phyloP scores from a whole-genome alignment of 2,329 filamentous ascomycete species.

The Penicillium brevicompactum region DNA sequence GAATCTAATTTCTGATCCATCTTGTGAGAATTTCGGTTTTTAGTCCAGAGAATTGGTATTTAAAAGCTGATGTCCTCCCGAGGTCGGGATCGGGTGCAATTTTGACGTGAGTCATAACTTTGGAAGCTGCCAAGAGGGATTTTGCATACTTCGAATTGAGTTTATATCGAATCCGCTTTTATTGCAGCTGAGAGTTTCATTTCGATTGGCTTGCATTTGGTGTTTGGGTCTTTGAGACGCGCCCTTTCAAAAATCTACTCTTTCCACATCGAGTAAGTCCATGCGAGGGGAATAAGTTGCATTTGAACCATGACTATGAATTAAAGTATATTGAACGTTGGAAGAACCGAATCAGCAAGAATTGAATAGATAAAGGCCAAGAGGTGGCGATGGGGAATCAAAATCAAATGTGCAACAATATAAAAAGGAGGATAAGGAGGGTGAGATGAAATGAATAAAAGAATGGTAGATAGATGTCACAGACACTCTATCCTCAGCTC shows the following conservation, averaged over 20 bases:
- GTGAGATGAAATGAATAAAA: slow-evolving; percentile 1
- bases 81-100: too few relatives aligned
- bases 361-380: not conserved
- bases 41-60: too few relatives aligned
- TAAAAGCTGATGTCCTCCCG: too few relatives aligned
- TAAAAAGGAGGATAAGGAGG: slow-evolving; percentile 1
- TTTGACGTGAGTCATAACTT: not conserved
- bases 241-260: not conserved
- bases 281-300: not conserved
- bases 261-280: not conserved
- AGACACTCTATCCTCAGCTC: slow-evolving; percentile 35
- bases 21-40: too few relatives aligned
- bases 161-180: not conserved
- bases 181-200: not conserved
- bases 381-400: slow-evolving; percentile 3
- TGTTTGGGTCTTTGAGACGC: not conserved
- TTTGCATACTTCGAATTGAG: not conserved
- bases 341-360: not conserved
- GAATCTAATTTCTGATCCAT: slow-evolving; percentile 15
- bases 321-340: not conserved
- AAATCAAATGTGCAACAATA: not conserved
- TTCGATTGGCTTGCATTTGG: not conserved
- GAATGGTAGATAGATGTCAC: slow-evolving; percentile 7
- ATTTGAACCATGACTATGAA: not conserved
- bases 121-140: not conserved